Conservation (phyloP, 169 alveolate species). For the Pseudocohnilembus persalinus region DNA sequence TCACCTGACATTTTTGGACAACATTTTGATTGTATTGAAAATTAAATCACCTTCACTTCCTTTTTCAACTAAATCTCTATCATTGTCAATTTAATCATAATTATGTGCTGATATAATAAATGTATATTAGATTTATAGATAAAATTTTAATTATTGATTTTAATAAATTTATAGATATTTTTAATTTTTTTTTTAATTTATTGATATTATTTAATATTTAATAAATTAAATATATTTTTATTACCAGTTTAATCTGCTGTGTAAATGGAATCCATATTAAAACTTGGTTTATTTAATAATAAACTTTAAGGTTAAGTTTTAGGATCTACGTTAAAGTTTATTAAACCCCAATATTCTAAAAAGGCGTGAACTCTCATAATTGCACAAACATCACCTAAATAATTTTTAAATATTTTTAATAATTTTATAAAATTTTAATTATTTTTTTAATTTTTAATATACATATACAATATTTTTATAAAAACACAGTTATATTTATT, state of each 20-base stretch:
- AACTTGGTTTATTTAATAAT: conserved; percentile 59
- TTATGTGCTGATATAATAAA: conserved; percentile 35
- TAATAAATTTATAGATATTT: too few relatives aligned
- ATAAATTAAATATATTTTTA: conserved; percentile 32
- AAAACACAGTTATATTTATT: too few relatives aligned
- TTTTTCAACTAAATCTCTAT: conserved; percentile 31
- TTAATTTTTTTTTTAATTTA: too few relatives aligned
- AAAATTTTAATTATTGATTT: too few relatives aligned
- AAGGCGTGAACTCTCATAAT: conserved; percentile 79
- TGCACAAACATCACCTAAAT: conserved; percentile 80
- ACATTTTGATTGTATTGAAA: conserved; percentile 56
- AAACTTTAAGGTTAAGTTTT: conserved; percentile 67
- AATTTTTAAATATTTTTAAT: conserved; percentile 57
- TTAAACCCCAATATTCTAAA: conserved; percentile 82
- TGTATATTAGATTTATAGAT: too few relatives aligned
- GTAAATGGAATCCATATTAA: conserved; percentile 55
- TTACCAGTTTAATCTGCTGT: conserved; percentile 61
- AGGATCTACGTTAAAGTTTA: conserved; percentile 82
- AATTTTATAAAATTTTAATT: conserved; percentile 1
- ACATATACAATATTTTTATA: too few relatives aligned
- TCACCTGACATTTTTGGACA: conserved; percentile 49
- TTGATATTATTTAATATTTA: conserved; percentile 23
- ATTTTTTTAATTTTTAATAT: too few relatives aligned
- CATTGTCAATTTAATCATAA: conserved; percentile 41
- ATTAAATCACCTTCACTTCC: conserved; percentile 38